Conservation (phyloP, 2,329 filamentous ascomycete genomes). For the Aspergillus alliaceus region DNA sequence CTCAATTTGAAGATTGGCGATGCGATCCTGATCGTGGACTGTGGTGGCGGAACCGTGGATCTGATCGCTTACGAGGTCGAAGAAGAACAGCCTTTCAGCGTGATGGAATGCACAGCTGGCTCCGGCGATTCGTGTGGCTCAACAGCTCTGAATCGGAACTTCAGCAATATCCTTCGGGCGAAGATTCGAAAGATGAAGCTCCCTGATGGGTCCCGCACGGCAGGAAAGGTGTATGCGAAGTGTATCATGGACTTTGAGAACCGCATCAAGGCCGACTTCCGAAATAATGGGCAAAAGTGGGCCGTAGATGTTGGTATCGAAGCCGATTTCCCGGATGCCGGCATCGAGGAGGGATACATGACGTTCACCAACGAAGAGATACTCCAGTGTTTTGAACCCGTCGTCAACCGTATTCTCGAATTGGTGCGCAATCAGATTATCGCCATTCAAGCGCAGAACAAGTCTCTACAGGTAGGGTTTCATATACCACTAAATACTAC, state of each 20-base stretch:
- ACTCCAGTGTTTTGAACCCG: conserved; percentile 96
- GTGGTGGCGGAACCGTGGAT: conserved; percentile 97
- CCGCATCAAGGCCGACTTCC: conserved; percentile 98
- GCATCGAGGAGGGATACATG: conserved; percentile 99
- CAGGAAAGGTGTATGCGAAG: conserved; percentile 97
- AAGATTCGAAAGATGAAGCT: conserved; percentile 99
- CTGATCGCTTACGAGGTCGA: conserved; percentile 98
- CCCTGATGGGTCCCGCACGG: conserved; percentile 92
- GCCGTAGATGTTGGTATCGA: conserved; percentile 98
- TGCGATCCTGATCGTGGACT: conserved; percentile 97
- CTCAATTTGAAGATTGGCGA: conserved; percentile 98
- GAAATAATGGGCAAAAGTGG: conserved; percentile 99
- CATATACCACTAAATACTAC: not conserved
- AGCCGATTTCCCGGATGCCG: conserved; percentile 94
- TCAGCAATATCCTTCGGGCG: conserved; percentile 94
- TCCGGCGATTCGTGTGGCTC: conserved; percentile 97
- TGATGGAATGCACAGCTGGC: conserved; percentile 94
- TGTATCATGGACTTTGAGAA: conserved; percentile 99
- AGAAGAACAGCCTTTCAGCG: conserved; percentile 94
- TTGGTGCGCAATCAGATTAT: conserved; percentile 98
- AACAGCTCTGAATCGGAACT: conserved; percentile 96
- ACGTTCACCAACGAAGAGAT: conserved; percentile 99
- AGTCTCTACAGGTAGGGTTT: conserved; percentile 69
- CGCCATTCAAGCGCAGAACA: conserved; percentile 96
- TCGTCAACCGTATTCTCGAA: conserved; percentile 94